Conservation (phyloP, 805 yeast species). For the Barnettozyma vustinii region DNA sequence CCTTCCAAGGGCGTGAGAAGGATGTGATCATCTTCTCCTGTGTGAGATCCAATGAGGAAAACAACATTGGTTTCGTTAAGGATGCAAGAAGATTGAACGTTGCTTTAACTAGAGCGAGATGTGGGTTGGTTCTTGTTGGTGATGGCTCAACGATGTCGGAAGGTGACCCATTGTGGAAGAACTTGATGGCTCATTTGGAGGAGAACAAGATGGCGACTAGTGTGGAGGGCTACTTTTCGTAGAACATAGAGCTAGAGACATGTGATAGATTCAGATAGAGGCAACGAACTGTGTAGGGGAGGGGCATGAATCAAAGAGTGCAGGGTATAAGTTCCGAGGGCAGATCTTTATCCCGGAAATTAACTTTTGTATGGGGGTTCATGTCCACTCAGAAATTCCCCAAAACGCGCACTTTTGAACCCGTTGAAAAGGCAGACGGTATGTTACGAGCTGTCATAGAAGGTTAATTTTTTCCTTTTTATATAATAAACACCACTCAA, state of each 20-base stretch:
- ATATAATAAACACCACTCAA: background rate
- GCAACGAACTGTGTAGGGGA: too few relatives aligned
- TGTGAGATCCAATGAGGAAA: constrained; percentile 54
- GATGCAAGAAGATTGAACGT: constrained; percentile 63
- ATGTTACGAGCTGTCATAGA: background rate
- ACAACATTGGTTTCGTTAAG: constrained; percentile 54
- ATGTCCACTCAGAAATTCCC: background rate
- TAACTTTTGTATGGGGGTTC: background rate
- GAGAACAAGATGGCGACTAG: background rate
- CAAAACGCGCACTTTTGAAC: background rate
- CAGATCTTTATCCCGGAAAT: background rate
- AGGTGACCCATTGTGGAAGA: constrained; percentile 10
- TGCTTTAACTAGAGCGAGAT: constrained; percentile 36
- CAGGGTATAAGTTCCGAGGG: too few relatives aligned
- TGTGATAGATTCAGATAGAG: too few relatives aligned
- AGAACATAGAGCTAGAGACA: background rate
- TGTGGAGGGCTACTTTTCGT: constrained; percentile 2
- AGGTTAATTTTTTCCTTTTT: background rate
- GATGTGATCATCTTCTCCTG: constrained; percentile 70
- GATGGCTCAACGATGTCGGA: constrained; percentile 6
- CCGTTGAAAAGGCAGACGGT: background rate
- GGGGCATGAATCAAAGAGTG: too few relatives aligned
- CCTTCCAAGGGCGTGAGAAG: constrained; percentile 85
- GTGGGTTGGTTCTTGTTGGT: constrained; percentile 8
- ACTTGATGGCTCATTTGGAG: constrained; percentile 6